Percentiles rank a stretch among this genome's conserved stretches.
These are phyloP conservation scores for Zygotorulaspora mrakii DNA, from an alignment of 1,139 yeast species.

Conservation along the genomic window DNA sequence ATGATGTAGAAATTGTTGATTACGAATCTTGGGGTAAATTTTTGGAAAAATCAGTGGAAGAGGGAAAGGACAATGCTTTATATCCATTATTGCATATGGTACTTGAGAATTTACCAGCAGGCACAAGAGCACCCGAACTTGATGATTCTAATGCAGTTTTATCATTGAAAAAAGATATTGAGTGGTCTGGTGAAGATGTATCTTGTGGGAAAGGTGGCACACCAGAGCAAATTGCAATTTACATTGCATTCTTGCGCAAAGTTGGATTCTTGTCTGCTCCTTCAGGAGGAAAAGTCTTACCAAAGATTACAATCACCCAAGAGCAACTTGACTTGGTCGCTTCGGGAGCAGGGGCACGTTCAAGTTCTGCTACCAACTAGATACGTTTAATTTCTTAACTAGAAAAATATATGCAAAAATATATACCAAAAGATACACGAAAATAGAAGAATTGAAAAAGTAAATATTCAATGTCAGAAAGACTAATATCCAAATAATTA, in stretches of 20 bases:
- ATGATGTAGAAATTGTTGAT: slow-evolving; percentile 55
- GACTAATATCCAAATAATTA: no score
- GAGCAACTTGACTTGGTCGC: slow-evolving; percentile 63
- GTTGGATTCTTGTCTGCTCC: slow-evolving; percentile 77
- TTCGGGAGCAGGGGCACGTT: slow-evolving; percentile 90
- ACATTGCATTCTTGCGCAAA: slow-evolving; percentile 72
- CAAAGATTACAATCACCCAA: slow-evolving; percentile 51
- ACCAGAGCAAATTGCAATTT: slow-evolving; percentile 61
- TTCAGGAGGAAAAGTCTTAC: slow-evolving; percentile 47
- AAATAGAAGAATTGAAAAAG: no score
- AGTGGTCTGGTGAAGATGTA: slow-evolving; percentile 61
- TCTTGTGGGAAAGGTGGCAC: slow-evolving; percentile 73
- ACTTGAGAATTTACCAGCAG: slow-evolving; percentile 82
- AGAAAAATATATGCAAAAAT: no score
- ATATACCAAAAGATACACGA: no score
- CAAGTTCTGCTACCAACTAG: slow-evolving; percentile 23
- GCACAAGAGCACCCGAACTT: slow-evolving; percentile 91
- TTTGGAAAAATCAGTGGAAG: slow-evolving; percentile 72
- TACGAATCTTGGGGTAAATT: slow-evolving; percentile 76
- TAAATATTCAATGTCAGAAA: no score
- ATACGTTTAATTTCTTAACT: no score
- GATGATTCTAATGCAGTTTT: slow-evolving; percentile 76
- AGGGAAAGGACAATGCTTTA: slow-evolving; percentile 73
- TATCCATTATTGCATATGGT: slow-evolving; percentile 94
- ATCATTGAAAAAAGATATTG: slow-evolving; percentile 58